Base-by-base conservation (phyloP, 768 basidiomycete genomes). In the Trametes punicea region DNA sequence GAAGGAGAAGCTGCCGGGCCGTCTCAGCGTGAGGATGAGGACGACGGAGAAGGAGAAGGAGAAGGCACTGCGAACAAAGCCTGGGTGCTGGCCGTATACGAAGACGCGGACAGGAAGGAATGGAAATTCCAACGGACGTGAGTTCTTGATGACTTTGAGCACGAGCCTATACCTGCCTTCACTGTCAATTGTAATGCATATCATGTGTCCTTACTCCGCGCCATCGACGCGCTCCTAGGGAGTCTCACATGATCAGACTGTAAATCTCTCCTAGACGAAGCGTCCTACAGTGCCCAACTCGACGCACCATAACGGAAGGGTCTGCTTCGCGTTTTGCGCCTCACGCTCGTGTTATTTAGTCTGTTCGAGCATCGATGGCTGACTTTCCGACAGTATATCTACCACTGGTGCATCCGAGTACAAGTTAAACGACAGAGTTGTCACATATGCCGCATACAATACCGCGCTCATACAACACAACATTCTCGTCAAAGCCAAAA, bases 401-500 rank as follows among this genome's bases (percentile, higher is more conserved):
- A 86, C 84, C 0, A 81, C 85, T 0, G 96, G 95, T 2, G 80
- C 85, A 5, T 96, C 93, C 6, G 93, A 97, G 64, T 99, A 98
- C 74, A 86, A 82, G 64, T 80, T 98, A 44, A 93, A 98, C 71
- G 75, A 77, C 57, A 83, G 80, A 63, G 76, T 82, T 21, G 91
- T 97, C 51, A 88, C 93, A 0, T 95, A 95, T 70, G 80, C 86
- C 11, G 82, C 83, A 1, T 99, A 98, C 77, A 97, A 97, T 57
- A 77, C 85, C 5, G 89, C 91, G 11, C 86, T 99, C 23, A 79
- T 89, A 53, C 75, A 80, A 6, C 94, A 97, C 66, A 97, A 98
- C 66, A 92, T 99, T 66, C 89, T 98, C 44, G 94, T 98, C 66
- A 98, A 97, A 73, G 97, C 97, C 11, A 98, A 98, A 76, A 98